These are phyloP conservation scores for Chytridiales sp. DNA, from an alignment of 371 early-diverging fungal genomes.

Conservation along the genomic window DNA sequence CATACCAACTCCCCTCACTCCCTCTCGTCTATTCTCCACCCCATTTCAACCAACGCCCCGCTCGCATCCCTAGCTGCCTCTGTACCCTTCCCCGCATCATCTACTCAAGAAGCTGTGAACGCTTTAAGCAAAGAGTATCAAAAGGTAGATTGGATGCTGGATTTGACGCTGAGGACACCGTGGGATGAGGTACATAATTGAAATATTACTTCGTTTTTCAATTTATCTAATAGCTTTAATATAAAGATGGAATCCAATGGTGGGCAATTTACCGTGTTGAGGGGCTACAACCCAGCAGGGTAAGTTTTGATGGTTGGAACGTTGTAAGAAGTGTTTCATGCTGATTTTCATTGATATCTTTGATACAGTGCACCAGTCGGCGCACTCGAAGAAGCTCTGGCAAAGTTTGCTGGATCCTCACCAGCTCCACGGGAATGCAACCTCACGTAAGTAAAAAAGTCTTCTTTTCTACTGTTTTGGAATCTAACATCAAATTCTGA, in stretches of 20 bases:
- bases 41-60: conserved; percentile 11
- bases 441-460: too few relatives aligned
- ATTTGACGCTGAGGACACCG: conserved; percentile 13
- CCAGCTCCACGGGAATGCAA: too few relatives aligned
- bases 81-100: conserved; percentile 21
- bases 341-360: too few relatives aligned
- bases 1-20: neutral
- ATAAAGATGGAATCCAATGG: conserved; percentile 5
- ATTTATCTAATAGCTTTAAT: neutral
- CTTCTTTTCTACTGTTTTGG: too few relatives aligned
- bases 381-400: too few relatives aligned
- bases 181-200: conserved; percentile 17
- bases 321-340: too few relatives aligned
- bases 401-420: too few relatives aligned
- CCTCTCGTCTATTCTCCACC: neutral
- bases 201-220: neutral
- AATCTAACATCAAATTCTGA: too few relatives aligned
- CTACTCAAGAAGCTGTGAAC: neutral
- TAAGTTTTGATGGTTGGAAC: too few relatives aligned
- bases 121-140: neutral
- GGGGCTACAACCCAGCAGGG: too few relatives aligned
- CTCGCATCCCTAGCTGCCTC: conserved; percentile 19
- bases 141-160: conserved; percentile 11
- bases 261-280: conserved; percentile 12
- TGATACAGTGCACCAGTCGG: too few relatives aligned